phyloP scores from a whole-genome alignment of 306 rosid genomes.

The Luffa aegyptiaca region DNA sequence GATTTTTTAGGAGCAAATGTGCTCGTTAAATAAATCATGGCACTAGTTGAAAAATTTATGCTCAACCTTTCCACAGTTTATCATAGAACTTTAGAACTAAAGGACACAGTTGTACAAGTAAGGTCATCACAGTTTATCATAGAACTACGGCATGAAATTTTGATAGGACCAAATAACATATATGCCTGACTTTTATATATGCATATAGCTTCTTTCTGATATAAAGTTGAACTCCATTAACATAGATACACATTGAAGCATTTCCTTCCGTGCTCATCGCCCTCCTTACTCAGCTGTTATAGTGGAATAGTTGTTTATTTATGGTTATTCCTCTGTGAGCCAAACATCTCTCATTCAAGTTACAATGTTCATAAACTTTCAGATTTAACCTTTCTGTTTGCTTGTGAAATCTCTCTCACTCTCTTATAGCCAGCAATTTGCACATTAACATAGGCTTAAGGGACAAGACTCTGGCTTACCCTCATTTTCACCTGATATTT shows the following conservation, averaged over 20 bases:
- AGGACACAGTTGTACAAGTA: no score
- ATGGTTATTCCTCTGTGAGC: neutral
- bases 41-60: neutral
- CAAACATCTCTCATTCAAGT: neutral
- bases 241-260: neutral
- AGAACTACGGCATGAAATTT: neutral
- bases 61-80: neutral
- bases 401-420: neutral
- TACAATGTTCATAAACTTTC: neutral
- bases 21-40: neutral
- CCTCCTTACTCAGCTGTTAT: neutral
- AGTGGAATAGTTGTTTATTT: neutral
- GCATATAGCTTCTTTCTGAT: neutral
- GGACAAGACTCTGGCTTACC: neutral
- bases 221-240: neutral
- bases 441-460: neutral
- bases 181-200: neutral
- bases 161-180: neutral
- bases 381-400: neutral
- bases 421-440: neutral
- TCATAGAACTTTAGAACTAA: neutral
- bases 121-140: no score
- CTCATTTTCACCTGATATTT: neutral
- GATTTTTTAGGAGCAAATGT: neutral
- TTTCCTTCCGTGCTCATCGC: neutral